phyloP scores from a whole-genome alignment of 768 basidiomycete species.

The Xerocomellus dryophilus region DNA sequence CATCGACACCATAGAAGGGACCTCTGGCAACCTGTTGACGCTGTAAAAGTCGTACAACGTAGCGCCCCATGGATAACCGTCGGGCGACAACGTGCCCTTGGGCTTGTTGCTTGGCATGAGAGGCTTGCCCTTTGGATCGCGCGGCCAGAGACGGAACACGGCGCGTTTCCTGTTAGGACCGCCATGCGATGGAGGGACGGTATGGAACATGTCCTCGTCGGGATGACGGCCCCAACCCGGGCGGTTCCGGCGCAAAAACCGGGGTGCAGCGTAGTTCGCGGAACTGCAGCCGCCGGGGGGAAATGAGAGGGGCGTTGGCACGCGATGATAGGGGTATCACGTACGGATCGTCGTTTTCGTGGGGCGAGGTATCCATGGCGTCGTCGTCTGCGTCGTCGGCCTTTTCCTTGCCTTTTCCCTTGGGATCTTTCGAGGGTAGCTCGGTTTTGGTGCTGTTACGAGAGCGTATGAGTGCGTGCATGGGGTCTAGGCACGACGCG shows the following conservation, averaged over 20 bases:
- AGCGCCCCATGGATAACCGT: constrained; percentile 25
- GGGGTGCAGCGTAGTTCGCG: neutral
- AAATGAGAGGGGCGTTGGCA: neutral
- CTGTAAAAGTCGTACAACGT: constrained; percentile 28
- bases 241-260: neutral
- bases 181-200: neutral
- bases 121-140: constrained; percentile 15
- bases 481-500: neutral
- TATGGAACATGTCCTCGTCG: constrained; percentile 1
- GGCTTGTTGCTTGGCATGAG: neutral
- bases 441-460: neutral
- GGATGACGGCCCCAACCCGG: constrained; percentile 10
- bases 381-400: neutral
- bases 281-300: too few relatives aligned
- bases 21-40: constrained; percentile 5
- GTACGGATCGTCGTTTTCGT: neutral
- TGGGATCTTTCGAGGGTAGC: neutral
- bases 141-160: constrained; percentile 27
- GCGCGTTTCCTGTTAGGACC: constrained; percentile 7
- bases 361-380: neutral
- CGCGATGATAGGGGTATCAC: neutral
- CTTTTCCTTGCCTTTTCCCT: neutral
- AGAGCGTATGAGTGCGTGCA: neutral
- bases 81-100: constrained; percentile 19
- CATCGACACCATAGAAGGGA: neutral